Evolutionary conservation across 257 asterid species (phyloP).

Genomic region (Paraleonurus japonicus): DNA sequence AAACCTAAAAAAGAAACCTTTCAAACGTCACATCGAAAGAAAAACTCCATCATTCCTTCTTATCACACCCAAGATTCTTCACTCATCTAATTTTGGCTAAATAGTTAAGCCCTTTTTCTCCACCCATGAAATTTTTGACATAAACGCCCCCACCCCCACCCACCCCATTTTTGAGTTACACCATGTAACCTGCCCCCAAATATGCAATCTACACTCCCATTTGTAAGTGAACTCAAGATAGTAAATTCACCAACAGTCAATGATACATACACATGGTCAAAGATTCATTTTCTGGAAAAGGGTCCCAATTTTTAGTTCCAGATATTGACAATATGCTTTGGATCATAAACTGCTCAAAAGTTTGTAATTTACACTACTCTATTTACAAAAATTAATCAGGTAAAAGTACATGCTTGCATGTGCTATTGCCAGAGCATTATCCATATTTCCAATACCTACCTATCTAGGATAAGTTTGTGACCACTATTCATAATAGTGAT

Average conservation of each 20-base stretch:
- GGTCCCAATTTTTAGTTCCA: constrained; percentile 1
- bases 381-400: not conserved
- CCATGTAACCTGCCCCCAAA: constrained; percentile 3
- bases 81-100: not conserved
- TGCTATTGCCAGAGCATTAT: constrained; percentile 12
- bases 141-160: not conserved
- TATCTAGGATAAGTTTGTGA: not conserved
- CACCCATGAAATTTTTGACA: not conserved
- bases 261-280: not conserved
- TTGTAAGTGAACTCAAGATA: not conserved
- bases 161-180: not conserved
- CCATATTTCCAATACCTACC: not conserved
- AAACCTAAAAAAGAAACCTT: not conserved
- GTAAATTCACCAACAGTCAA: not conserved
- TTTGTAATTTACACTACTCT: not conserved
- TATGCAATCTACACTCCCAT: not conserved
- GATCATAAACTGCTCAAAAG: not conserved
- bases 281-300: not conserved
- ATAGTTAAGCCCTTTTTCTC: not conserved
- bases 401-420: constrained; percentile 5
- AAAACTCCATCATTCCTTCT: not conserved
- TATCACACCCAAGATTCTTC: not conserved
- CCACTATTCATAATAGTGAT: not conserved
- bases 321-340: not conserved
- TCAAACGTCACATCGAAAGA: not conserved